These are phyloP conservation scores for Annulohypoxylon stygium DNA, from an alignment of 495 filamentous ascomycete genomes.

Conservation along the genomic window DNA sequence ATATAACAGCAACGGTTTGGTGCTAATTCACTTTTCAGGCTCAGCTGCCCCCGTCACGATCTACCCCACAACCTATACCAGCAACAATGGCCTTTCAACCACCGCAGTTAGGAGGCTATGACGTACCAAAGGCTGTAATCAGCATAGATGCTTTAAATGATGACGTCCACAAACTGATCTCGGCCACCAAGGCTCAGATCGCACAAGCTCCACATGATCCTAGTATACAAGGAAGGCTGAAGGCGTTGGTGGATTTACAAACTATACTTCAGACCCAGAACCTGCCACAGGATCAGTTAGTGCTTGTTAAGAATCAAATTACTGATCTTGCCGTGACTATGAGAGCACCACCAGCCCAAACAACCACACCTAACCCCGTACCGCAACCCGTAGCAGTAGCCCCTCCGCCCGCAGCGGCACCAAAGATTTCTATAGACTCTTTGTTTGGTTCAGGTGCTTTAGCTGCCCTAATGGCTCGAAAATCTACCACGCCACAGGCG, in stretches of 20 bases:
- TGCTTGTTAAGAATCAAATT: conserved; percentile 83
- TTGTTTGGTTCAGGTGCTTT: conserved; percentile 67
- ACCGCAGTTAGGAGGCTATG: conserved; percentile 53
- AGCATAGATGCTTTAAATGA: conserved; percentile 81
- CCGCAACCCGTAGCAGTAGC: conserved; percentile 52
- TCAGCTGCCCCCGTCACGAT: conserved; percentile 44
- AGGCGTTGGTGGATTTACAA: conserved; percentile 89
- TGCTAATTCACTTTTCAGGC: conserved; percentile 46
- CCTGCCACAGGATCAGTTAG: conserved; percentile 82
- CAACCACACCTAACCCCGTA: conserved; percentile 51
- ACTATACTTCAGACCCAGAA: conserved; percentile 81
- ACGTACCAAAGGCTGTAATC: conserved; percentile 57
- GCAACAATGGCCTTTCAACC: conserved; percentile 50
- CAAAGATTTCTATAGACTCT: conserved; percentile 62
- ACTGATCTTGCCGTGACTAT: conserved; percentile 73
- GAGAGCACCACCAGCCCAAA: conserved; percentile 56
- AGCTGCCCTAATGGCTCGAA: conserved; percentile 62
- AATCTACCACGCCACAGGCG: conserved; percentile 61
- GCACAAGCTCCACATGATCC: conserved; percentile 78
- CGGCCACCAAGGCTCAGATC: conserved; percentile 75
- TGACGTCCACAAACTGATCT: conserved; percentile 83
- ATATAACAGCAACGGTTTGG: not conserved
- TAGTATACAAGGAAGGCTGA: conserved; percentile 79
- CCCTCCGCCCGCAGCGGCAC: conserved; percentile 51
- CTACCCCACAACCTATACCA: conserved; percentile 54